phyloP scores from a whole-genome alignment of 345 rosid species.

The Bruguiera sexangula region DNA sequence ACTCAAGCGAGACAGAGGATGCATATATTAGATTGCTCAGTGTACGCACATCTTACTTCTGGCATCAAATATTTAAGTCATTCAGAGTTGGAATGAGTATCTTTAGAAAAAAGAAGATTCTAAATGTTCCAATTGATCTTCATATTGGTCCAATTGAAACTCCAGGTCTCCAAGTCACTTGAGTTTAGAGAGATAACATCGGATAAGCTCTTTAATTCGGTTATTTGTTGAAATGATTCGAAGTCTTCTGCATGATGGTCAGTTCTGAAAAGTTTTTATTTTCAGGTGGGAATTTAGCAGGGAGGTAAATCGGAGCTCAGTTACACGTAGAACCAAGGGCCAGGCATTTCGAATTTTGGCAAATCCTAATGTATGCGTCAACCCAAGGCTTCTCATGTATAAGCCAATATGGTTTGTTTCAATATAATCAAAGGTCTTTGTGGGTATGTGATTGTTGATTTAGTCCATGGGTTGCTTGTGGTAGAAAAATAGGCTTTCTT shows the following conservation, averaged over 20 bases:
- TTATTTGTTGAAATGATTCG: background rate
- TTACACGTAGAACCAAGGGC: slow-evolving; percentile 39
- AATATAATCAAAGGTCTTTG: slow-evolving; percentile 27
- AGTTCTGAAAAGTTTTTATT: background rate
- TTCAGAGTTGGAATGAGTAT: too few relatives aligned
- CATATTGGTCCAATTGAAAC: too few relatives aligned
- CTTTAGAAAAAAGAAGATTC: too few relatives aligned
- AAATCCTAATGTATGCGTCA: slow-evolving; percentile 61
- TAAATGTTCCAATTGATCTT: too few relatives aligned
- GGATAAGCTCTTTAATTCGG: background rate
- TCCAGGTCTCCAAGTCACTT: too few relatives aligned
- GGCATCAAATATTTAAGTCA: too few relatives aligned
- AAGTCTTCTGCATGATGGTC: background rate
- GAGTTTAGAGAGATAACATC: too few relatives aligned
- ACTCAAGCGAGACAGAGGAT: too few relatives aligned
- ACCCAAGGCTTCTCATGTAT: slow-evolving; percentile 34
- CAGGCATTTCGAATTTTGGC: slow-evolving; percentile 61
- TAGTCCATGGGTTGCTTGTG: slow-evolving; percentile 10
- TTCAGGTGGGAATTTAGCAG: slow-evolving; percentile 44
- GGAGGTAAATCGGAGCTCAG: slow-evolving; percentile 30
- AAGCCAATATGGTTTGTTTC: slow-evolving; percentile 31
- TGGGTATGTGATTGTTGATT: slow-evolving; percentile 36
- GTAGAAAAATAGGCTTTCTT: slow-evolving; percentile 8
- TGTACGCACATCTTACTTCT: too few relatives aligned
- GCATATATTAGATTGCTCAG: too few relatives aligned